Base-by-base conservation (phyloP, 139 green algal genomes). In the Pleodorina starrii region DNA sequence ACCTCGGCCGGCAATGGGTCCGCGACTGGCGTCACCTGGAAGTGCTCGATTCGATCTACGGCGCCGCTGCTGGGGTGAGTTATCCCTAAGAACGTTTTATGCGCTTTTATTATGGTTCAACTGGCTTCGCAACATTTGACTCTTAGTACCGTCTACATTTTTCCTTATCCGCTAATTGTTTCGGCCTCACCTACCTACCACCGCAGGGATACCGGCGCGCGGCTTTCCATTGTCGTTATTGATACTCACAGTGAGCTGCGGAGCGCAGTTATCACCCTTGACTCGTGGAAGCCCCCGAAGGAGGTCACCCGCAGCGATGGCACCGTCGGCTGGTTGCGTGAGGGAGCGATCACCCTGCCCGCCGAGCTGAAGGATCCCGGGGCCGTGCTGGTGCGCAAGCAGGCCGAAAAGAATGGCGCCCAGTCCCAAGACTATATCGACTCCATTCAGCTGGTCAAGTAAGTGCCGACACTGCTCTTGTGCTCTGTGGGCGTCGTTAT, bases 381-480 rank as follows among this genome's bases (percentile, higher is more conserved):
- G 42, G 86, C 86, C 1, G 43, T 90, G 19, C 32, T 86, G 1
- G 27, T 90, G 1, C 79, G 44, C 35, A 90, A 87, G 60, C 27
- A 50, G 25, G n/a, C n/a, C 44, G 51, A 16, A 11, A 59, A 42
- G 32, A 42, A 50, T 3, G 59, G 74, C 63, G 9, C 2, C 27
- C 14, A 27, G 3, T 50, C 42, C 54, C 7, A 81, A n/a, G 86
- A 90, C 19, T 90, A 83, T 59, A 87, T 90, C 44, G 44, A 25
- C 6, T 27, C 73, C 19, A 50, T 90, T 23, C 40, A 66, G 21
- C 76, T 90, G 25, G 44, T 54, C 36, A 90, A 59, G 86, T 90
- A 46, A 74, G 72, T 69, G n/a, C n/a, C n/a, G n/a, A n/a, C n/a
- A n/a, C n/a, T n/a, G n/a, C n/a, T n/a, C n/a, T n/a, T n/a, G n/a